These are phyloP conservation scores for Tephrocybe sp. DNA, from an alignment of 768 basidiomycete species.

Conservation along the genomic window DNA sequence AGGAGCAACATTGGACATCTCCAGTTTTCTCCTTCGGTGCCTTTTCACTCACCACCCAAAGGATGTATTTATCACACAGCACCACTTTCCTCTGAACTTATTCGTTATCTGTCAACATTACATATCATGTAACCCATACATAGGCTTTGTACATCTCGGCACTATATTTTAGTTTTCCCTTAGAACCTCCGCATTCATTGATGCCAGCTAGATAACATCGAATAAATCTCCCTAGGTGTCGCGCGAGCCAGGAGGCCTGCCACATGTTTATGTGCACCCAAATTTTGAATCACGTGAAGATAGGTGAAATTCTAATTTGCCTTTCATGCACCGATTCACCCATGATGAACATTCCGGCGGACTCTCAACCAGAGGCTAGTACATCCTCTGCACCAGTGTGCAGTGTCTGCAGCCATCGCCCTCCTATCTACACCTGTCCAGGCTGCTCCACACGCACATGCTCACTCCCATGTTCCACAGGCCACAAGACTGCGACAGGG, in stretches of 20 bases:
- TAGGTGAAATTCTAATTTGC: no score
- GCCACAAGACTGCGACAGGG: constrained; percentile 61
- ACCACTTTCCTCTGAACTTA: background rate
- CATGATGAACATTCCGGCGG: constrained; percentile 11
- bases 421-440: constrained; percentile 77
- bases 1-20: background rate
- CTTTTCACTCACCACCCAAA: background rate
- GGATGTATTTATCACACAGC: constrained; percentile 7
- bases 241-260: no score
- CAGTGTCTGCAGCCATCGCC: constrained; percentile 43
- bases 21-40: background rate
- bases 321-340: background rate
- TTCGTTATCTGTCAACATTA: background rate
- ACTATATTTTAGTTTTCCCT: background rate
- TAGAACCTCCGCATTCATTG: no score
- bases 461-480: constrained; percentile 63
- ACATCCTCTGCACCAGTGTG: constrained; percentile 35
- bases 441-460: constrained; percentile 72
- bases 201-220: no score
- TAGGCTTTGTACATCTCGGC: background rate
- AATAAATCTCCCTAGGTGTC: no score
- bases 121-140: background rate
- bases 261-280: no score
- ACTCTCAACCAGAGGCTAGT: constrained; percentile 13
- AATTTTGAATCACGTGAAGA: no score